These are phyloP conservation scores for Pneumocystis oryctolagi DNA, from an alignment of 1,139 yeast genomes.

Conservation along the genomic window DNA sequence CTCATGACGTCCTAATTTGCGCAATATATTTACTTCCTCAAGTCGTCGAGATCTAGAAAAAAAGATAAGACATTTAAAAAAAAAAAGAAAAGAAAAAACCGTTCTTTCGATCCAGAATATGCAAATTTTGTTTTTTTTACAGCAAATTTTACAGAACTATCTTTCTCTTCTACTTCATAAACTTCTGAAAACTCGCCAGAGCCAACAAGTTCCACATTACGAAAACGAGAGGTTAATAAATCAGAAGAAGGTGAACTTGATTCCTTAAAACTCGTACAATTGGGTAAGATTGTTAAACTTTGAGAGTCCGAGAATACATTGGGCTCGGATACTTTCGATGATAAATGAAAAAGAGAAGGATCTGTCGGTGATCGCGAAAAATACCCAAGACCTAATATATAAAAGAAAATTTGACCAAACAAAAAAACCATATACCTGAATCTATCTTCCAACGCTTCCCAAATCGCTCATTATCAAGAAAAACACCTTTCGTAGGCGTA, in stretches of 20 bases:
- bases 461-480: neutral
- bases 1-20: slow-evolving; percentile 54
- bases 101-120: slow-evolving; percentile 36
- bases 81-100: slow-evolving; percentile 16
- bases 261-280: neutral
- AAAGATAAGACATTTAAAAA: neutral
- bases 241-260: neutral
- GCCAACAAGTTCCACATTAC: slow-evolving; percentile 56
- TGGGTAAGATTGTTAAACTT: neutral
- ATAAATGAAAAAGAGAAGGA: neutral
- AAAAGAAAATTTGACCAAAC: neutral
- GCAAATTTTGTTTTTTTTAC: slow-evolving; percentile 66
- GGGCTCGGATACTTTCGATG: neutral
- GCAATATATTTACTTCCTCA: slow-evolving; percentile 44
- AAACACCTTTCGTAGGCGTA: slow-evolving; percentile 15
- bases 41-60: slow-evolving; percentile 28
- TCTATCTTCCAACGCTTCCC: neutral
- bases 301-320: neutral
- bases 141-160: slow-evolving; percentile 36
- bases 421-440: neutral
- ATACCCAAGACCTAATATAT: neutral
- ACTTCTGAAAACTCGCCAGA: slow-evolving; percentile 83
- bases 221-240: slow-evolving; percentile 47
- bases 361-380: slow-evolving; percentile 13
- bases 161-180: slow-evolving; percentile 49